These are phyloP conservation scores for Canavalia ensiformis DNA, from an alignment of 306 rosid species.

Conservation along the genomic window DNA sequence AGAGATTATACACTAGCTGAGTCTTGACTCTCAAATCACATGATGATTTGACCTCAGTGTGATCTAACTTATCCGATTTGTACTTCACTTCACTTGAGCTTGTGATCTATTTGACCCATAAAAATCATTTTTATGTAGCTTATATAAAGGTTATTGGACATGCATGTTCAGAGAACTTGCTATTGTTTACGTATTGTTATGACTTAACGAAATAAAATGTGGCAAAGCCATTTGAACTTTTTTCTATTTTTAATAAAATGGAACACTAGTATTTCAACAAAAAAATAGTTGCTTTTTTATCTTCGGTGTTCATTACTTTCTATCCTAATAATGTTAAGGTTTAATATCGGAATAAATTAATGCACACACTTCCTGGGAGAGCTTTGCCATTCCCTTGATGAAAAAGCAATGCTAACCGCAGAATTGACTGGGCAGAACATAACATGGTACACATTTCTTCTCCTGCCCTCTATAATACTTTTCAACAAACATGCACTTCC, in stretches of 20 bases:
- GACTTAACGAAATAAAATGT: background rate
- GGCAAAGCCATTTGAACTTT: slow-evolving; percentile 8
- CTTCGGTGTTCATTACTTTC: background rate
- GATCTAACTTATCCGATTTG: background rate
- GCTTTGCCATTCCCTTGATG: background rate
- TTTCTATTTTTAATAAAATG: background rate
- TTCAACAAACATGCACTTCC: background rate
- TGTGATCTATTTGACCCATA: slow-evolving; percentile 21
- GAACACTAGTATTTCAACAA: background rate
- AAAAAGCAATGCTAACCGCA: slow-evolving; percentile 24
- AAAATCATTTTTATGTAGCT: background rate
- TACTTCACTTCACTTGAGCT: background rate
- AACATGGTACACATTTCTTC: background rate
- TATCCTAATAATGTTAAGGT: background rate
- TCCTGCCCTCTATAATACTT: background rate
- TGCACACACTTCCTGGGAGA: background rate
- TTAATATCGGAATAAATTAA: slow-evolving; percentile 22
- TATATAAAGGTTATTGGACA: background rate
- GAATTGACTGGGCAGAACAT: slow-evolving; percentile 4
- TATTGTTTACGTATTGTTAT: background rate
- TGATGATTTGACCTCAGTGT: background rate
- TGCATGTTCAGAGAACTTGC: background rate
- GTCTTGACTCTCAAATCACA: slow-evolving; percentile 14
- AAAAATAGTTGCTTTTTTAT: background rate
- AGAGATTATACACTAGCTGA: slow-evolving; percentile 6